Percentiles rank a stretch among this genome's conserved stretches.
These are phyloP conservation scores for Psilocybe cubensis DNA, from an alignment of 768 basidiomycete genomes.

Conservation along the genomic window DNA sequence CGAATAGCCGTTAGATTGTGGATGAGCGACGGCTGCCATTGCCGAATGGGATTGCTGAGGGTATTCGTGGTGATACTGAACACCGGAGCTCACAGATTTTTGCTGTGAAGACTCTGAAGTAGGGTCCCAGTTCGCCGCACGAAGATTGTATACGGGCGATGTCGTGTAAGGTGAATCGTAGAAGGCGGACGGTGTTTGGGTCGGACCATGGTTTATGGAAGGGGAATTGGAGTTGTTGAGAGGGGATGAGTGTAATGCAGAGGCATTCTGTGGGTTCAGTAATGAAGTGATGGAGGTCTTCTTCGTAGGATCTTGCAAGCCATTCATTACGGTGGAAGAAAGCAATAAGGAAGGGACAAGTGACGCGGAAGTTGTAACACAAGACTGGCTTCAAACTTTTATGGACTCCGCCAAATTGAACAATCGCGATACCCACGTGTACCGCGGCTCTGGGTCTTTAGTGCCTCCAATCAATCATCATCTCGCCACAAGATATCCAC, in stretches of 20 bases:
- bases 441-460: neutral
- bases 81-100: slow-evolving; percentile 34
- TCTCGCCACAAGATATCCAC: neutral
- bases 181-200: slow-evolving; percentile 24
- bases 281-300: slow-evolving; percentile 46
- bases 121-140: slow-evolving; percentile 60
- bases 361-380: slow-evolving; percentile 18
- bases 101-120: slow-evolving; percentile 36
- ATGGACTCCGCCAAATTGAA: slow-evolving; percentile 22
- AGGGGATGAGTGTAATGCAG: slow-evolving; percentile 25
- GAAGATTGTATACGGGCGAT: slow-evolving; percentile 51
- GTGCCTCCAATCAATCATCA: neutral
- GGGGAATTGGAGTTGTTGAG: slow-evolving; percentile 21
- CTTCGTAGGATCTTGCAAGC: slow-evolving; percentile 39
- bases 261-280: slow-evolving; percentile 42
- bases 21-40: slow-evolving; percentile 7
- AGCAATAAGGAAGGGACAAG: slow-evolving; percentile 10
- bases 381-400: slow-evolving; percentile 17
- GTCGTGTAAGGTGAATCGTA: slow-evolving; percentile 29
- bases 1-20: slow-evolving; percentile 11
- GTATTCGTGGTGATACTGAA: slow-evolving; percentile 17
- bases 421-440: slow-evolving; percentile 23
- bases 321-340: slow-evolving; percentile 28
- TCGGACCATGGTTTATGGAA: slow-evolving; percentile 20
- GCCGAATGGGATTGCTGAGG: slow-evolving; percentile 14